Evolutionary conservation across 805 yeast genomes (phyloP), one percentile per base, ranked within the genome.

Genomic region (Candida verbasci): DNA sequence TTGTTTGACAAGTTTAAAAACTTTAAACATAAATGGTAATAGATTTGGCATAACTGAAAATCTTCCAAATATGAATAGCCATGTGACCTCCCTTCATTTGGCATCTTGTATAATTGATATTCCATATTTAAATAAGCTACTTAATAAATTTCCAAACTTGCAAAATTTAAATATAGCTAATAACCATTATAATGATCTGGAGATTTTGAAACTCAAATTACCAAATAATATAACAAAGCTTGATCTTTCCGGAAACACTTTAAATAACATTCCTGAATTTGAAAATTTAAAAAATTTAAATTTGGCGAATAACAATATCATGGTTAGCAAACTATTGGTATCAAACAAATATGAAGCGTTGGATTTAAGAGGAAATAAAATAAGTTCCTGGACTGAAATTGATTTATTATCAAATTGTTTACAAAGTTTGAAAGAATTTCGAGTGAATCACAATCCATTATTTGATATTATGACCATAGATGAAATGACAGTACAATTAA

Each of bases 11-110:
- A 39, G 42, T 0, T 43, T 86, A 6, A 40, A 47, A 16, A 50
- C 53, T 1, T 44, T 86, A 22, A 66, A 72, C 28, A 46, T 84
- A 29, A 79, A 76, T 39, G 85, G 85, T 0, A 78, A 78, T 45
- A 49, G 70, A 34, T 65, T 78, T 37, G 17, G 25, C 20, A 2
- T 3, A 16, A 31, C 4, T 3, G 17, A 12, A 16, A 15, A 10
- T 21, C 18, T 15, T 11, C 17, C 32, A 7, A 11, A 2, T 7
- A 23, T 34, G 29, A 7, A 31, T 23, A 23, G 2, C 10, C 15
- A 31, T 14, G 12, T 18, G 21, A 26, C 15, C 31, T 17, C 20
- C 3, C 27, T 34, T 14, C 9, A 31, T n/a, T 46, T 67, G 16
- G 53, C 64, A 4, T 44, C 53, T 12, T 55, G 67, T 0, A 39